Conservation (phyloP, 140 eudicot genomes). For the Erigeron philadelphicus region DNA sequence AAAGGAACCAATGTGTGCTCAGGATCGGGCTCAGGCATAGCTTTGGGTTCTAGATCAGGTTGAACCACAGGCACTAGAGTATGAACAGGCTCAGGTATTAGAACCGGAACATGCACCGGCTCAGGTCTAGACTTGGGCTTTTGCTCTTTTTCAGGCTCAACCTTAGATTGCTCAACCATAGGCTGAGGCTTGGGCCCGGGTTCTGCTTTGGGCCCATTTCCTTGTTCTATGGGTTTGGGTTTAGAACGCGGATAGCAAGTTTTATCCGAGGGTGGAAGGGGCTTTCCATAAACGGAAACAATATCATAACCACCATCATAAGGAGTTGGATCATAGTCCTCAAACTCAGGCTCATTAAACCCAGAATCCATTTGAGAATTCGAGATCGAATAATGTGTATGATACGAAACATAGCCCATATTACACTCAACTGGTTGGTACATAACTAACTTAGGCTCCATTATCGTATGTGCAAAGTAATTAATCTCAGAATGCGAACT, state of each 20-base stretch:
- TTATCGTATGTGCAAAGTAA: constrained; percentile 28
- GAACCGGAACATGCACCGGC: constrained; percentile 1
- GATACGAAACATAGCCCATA: constrained; percentile 26
- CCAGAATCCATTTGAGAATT: constrained; percentile 22
- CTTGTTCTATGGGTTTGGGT: constrained; percentile 11
- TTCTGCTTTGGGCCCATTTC: constrained; percentile 3
- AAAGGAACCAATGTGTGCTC: background rate
- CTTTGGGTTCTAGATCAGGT: constrained; percentile 5
- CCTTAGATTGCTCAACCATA: background rate
- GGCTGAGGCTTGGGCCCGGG: background rate
- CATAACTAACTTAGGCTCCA: constrained; percentile 33
- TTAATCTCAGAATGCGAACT: constrained; percentile 16
- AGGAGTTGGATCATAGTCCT: constrained; percentile 76
- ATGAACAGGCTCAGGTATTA: constrained; percentile 1
- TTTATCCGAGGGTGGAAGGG: constrained; percentile 73
- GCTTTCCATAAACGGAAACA: constrained; percentile 49
- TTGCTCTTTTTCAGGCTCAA: background rate
- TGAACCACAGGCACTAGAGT: constrained; percentile 1
- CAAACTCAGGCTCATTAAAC: constrained; percentile 47
- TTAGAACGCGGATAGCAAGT: constrained; percentile 63
- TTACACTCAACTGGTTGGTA: constrained; percentile 39
- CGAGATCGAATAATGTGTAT: constrained; percentile 38
- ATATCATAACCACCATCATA: constrained; percentile 78
- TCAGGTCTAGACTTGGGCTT: constrained; percentile 18
- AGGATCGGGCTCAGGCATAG: background rate